Conservation (phyloP, 78 protist genomes). For the Protostelium mycophagum region DNA sequence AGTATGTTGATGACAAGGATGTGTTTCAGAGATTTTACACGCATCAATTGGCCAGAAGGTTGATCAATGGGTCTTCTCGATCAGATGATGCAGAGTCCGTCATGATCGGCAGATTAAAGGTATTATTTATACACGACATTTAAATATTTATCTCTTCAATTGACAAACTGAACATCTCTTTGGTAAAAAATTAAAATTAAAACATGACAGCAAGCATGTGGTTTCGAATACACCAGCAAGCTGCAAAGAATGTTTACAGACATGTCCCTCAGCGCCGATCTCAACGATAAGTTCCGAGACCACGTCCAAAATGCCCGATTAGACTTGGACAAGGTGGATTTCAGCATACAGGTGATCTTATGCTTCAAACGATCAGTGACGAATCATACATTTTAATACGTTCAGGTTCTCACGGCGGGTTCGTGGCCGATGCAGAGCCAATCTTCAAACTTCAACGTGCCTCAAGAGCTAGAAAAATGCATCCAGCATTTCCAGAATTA, state of each 20-base stretch:
- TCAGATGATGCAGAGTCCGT: conserved; percentile 65
- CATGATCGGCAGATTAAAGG: conserved; percentile 67
- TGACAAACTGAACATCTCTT: neutral
- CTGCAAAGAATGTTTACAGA: conserved; percentile 76
- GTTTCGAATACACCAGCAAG: conserved; percentile 64
- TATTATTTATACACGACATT: too few species aligned
- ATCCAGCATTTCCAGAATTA: conserved; percentile 45
- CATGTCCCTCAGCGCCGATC: conserved; percentile 49
- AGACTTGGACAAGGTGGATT: neutral
- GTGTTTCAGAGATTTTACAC: conserved; percentile 79
- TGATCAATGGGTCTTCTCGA: conserved; percentile 63
- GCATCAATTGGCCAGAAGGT: conserved; percentile 46
- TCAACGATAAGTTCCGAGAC: conserved; percentile 52
- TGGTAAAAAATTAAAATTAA: neutral
- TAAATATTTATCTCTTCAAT: too few species aligned
- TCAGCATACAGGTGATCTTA: neutral
- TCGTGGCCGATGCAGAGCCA: conserved; percentile 82
- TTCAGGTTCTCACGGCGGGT: conserved; percentile 65
- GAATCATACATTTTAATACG: neutral
- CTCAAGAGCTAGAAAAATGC: conserved; percentile 52
- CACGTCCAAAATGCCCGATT: neutral
- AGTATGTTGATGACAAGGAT: conserved; percentile 79
- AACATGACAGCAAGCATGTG: conserved; percentile 41
- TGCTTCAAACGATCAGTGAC: neutral
- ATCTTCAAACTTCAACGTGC: conserved; percentile 50